These are phyloP conservation scores for Coffea eugenioides DNA, from an alignment of 257 asterid genomes.

Conservation along the genomic window DNA sequence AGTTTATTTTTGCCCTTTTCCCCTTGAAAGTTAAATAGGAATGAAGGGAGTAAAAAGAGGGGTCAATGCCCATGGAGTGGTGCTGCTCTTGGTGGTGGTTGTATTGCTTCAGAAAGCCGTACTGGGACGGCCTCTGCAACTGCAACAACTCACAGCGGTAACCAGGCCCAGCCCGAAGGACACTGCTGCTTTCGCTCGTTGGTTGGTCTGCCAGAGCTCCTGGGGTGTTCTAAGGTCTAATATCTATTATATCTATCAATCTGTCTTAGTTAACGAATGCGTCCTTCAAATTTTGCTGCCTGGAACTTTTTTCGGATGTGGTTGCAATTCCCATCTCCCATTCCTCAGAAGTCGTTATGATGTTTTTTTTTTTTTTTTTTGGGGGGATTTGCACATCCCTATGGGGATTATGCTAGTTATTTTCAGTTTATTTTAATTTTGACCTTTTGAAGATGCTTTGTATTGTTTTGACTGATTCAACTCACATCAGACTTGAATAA, in stretches of 20 bases:
- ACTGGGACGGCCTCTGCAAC: conserved; percentile 42
- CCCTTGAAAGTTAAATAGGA: neutral
- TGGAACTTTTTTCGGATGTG: too few species aligned
- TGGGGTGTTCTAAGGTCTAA: conserved; percentile 86
- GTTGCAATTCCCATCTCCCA: too few species aligned
- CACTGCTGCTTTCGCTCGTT: conserved; percentile 73
- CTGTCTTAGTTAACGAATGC: neutral
- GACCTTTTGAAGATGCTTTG: neutral
- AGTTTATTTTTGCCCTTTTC: neutral
- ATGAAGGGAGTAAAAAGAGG: neutral
- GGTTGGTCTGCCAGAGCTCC: conserved; percentile 80
- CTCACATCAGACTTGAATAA: neutral
- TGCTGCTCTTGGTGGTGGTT: conserved; percentile 21
- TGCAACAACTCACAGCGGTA: conserved; percentile 24
- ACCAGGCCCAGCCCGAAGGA: conserved; percentile 59
- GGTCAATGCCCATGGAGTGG: neutral
- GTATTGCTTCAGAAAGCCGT: conserved; percentile 33
- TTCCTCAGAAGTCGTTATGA: too few species aligned
- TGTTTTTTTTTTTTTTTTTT: too few species aligned
- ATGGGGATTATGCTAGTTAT: neutral
- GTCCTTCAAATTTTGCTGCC: neutral
- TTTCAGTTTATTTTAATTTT: neutral
- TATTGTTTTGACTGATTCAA: neutral
- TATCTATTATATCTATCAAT: neutral
- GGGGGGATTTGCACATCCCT: too few species aligned